phyloP scores from a whole-genome alignment of 2,329 filamentous ascomycete species.

The Botryosphaeria dothidea region DNA sequence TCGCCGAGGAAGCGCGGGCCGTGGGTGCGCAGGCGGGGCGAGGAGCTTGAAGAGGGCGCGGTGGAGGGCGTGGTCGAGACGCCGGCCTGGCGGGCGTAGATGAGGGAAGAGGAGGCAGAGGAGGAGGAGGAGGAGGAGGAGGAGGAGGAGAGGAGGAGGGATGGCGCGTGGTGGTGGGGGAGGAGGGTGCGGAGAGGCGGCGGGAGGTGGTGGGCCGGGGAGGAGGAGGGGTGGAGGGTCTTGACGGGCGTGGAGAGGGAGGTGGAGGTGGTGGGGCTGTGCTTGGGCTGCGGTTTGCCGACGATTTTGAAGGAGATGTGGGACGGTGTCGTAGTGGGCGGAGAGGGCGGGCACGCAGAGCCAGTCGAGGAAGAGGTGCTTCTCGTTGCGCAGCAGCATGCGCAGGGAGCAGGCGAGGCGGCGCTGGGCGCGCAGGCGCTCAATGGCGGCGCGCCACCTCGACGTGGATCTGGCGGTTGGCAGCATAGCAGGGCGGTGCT shows the following conservation, averaged over 20 bases:
- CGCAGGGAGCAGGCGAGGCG: neutral
- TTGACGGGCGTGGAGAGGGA: neutral
- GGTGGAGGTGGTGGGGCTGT: neutral
- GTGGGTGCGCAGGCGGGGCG: conserved; percentile 7
- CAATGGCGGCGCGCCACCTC: neutral
- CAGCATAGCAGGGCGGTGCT: conserved; percentile 10
- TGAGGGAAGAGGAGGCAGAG: neutral
- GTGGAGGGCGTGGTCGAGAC: neutral
- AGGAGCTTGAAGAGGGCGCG: conserved; percentile 8
- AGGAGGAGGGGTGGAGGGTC: neutral
- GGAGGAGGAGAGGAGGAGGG: neutral
- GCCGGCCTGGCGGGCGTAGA: neutral
- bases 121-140: neutral
- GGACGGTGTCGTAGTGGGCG: conserved; percentile 4
- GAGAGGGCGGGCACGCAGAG: neutral
- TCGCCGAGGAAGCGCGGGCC: conserved; percentile 1
- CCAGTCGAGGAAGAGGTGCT: conserved; percentile 14
- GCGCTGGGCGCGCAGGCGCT: neutral
- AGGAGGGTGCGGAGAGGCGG: neutral
- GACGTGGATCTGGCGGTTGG: neutral
- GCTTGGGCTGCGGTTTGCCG: neutral
- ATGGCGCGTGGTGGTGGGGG: neutral
- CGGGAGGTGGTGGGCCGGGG: neutral
- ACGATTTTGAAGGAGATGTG: conserved; percentile 6
- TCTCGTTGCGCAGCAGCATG: conserved; percentile 14